phyloP scores from a whole-genome alignment of 768 basidiomycete genomes.

The Pisolithus albus region DNA sequence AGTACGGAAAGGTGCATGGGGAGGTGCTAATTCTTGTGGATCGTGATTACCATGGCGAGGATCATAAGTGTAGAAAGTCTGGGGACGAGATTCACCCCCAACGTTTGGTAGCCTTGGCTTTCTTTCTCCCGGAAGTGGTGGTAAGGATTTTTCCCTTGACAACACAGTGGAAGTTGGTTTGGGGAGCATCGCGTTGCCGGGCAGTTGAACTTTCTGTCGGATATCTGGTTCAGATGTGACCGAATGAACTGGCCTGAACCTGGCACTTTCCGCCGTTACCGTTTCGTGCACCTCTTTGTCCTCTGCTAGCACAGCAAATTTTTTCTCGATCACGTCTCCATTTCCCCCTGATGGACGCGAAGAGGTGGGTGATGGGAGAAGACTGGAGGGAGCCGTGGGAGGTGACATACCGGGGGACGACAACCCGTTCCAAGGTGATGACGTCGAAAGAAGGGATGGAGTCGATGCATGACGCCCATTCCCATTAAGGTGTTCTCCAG shows the following conservation, averaged over 20 bases:
- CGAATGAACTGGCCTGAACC: constrained; percentile 42
- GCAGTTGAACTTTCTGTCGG: constrained; percentile 39
- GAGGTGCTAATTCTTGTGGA: constrained; percentile 49
- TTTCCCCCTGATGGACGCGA: constrained; percentile 58
- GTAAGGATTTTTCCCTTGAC: constrained; percentile 67
- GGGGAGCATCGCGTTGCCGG: constrained; percentile 25
- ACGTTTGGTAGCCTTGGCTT: constrained; percentile 33
- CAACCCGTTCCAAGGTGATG: constrained; percentile 48
- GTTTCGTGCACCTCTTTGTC: constrained; percentile 35
- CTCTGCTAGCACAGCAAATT: constrained; percentile 36
- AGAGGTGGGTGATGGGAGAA: constrained; percentile 69
- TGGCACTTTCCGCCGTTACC: constrained; percentile 28
- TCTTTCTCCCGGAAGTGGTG: constrained; percentile 63
- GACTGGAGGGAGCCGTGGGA: constrained; percentile 68
- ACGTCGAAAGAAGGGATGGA: constrained; percentile 56
- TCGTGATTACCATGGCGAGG: constrained; percentile 41
- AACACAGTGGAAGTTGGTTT: constrained; percentile 19
- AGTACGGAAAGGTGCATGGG: constrained; percentile 56
- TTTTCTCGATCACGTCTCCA: constrained; percentile 41
- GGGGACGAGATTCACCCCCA: constrained; percentile 43
- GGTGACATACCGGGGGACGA: constrained; percentile 63
- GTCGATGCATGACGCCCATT: constrained; percentile 59
- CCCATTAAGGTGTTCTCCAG: constrained; percentile 43
- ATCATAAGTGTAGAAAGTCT: constrained; percentile 60
- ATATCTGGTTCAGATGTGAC: constrained; percentile 58